phyloP scores from a whole-genome alignment of 257 asterid genomes.

The Fraxinus pennsylvanica region DNA sequence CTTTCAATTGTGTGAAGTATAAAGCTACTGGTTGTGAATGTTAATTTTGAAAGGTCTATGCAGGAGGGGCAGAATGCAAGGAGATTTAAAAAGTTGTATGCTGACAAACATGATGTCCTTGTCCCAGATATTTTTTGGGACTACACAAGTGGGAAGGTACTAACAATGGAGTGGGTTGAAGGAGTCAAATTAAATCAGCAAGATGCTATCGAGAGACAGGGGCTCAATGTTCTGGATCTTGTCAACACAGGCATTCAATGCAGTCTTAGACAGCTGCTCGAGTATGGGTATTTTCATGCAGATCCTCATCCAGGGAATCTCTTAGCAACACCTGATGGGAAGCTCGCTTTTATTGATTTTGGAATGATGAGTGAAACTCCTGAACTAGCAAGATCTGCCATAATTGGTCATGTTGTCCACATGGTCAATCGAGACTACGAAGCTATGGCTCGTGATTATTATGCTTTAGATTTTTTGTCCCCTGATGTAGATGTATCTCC shows the following conservation, averaged over 20 bases:
- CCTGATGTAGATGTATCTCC: constrained; percentile 96
- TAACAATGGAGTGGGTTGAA: constrained; percentile 99
- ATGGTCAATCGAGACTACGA: constrained; percentile 98
- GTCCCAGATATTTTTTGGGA: constrained; percentile 99
- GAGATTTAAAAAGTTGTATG: constrained; percentile 94
- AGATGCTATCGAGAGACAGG: constrained; percentile 93
- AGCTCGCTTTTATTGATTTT: constrained; percentile 97
- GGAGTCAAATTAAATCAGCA: constrained; percentile 94
- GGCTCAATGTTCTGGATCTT: constrained; percentile 90
- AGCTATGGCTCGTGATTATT: constrained; percentile 99
- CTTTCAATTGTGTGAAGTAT: constrained; percentile 19
- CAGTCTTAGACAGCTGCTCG: constrained; percentile 95
- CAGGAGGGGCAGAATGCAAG: constrained; percentile 99
- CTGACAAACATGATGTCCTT: constrained; percentile 90
- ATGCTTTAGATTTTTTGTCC: constrained; percentile 83
- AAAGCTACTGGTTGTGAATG: constrained; percentile 48
- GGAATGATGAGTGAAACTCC: constrained; percentile 99
- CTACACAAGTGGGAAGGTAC: constrained; percentile 89
- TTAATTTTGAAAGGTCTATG: constrained; percentile 67
- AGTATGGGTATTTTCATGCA: constrained; percentile 97
- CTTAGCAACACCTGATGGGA: constrained; percentile 94
- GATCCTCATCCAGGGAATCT: constrained; percentile 99
- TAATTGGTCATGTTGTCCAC: constrained; percentile 98
- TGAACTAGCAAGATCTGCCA: constrained; percentile 93
- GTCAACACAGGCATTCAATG: constrained; percentile 96